phyloP scores from a whole-genome alignment of 2,329 filamentous ascomycete species.

The Stachybotrys echinatus region DNA sequence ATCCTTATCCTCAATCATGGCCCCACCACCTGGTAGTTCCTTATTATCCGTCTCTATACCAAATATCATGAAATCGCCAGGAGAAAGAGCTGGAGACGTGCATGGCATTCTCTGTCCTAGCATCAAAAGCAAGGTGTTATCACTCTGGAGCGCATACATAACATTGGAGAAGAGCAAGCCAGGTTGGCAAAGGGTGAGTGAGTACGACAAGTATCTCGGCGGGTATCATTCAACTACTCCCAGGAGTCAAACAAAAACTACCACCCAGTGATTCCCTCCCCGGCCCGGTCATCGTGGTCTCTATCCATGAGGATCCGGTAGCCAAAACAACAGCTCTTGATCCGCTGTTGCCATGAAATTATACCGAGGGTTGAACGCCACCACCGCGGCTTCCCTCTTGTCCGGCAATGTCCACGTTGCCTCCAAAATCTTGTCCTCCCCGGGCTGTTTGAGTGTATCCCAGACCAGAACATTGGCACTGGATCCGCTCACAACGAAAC shows the following conservation, averaged over 20 bases:
- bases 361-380: conserved; percentile 85
- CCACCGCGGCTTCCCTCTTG: conserved; percentile 63
- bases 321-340: conserved; percentile 74
- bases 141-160: too few relatives aligned
- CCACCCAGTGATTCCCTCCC: too few relatives aligned
- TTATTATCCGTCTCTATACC: too few relatives aligned
- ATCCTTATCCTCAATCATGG: too few relatives aligned
- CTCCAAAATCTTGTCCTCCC: conserved; percentile 53
- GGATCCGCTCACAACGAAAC: conserved; percentile 79
- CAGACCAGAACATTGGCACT: conserved; percentile 75
- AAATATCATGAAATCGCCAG: too few relatives aligned
- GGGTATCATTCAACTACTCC: neutral
- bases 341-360: conserved; percentile 91
- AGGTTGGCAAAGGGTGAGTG: too few relatives aligned
- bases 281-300: neutral
- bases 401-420: conserved; percentile 62
- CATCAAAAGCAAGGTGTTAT: too few relatives aligned
- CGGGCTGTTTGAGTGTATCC: conserved; percentile 63
- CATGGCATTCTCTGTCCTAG: too few relatives aligned
- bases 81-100: too few relatives aligned
- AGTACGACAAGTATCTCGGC: neutral
- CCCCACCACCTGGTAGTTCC: too few relatives aligned
- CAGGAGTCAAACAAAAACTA: neutral
- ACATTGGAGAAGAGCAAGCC: too few relatives aligned
- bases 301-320: conserved; percentile 59